Base-by-base conservation (phyloP, 495 filamentous ascomycete species). In the Podospora appendiculata region DNA sequence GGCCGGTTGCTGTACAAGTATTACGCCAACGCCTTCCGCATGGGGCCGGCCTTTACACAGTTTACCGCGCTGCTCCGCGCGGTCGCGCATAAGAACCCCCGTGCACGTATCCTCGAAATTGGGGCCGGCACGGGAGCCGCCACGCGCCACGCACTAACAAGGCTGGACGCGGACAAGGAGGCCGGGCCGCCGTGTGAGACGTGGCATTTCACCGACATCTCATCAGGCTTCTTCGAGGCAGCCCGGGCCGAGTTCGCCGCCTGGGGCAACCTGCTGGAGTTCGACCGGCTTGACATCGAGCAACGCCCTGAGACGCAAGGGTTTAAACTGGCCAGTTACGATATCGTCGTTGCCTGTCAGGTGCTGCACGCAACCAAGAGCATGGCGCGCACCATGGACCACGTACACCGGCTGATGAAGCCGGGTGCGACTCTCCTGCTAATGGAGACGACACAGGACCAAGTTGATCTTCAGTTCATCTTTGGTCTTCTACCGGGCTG, bases 121-220 rank as follows among this genome's bases (percentile, higher is more conserved):
- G 74, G 74, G 11, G 70, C 63, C 13, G 66, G 64, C 18, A 71
- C 65, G 17, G 76, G 73, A 8, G 64, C 62, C 14, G 54, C 58
- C 0, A 76, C 75, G 8, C 8, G 13, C 8, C 36, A 8, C 13
- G 36, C 13, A 8, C 36, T 39, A 13, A 8, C n/a, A n/a, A n/a
- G n/a, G n/a, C n/a, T n/a, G n/a, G n/a, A n/a, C n/a, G n/a, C n/a
- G n/a, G n/a, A n/a, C n/a, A n/a, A 39, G 36, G 36, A 8, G 8
- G 8, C 13, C 13, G 36, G 36, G 36, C 36, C 36, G 36, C 36
- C 8, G 36, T 39, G 8, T 39, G 8, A 39, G 36, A 8, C 36
- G 13, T 39, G 8, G 13, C 36, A 39, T 13, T 39, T 39, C 13
- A 39, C 36, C 13, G 36, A 39, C 13, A 39, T 39, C 36, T 39